Evolutionary conservation across 768 basidiomycete species (phyloP).

Genomic region (Boletus tomentosulus): DNA sequence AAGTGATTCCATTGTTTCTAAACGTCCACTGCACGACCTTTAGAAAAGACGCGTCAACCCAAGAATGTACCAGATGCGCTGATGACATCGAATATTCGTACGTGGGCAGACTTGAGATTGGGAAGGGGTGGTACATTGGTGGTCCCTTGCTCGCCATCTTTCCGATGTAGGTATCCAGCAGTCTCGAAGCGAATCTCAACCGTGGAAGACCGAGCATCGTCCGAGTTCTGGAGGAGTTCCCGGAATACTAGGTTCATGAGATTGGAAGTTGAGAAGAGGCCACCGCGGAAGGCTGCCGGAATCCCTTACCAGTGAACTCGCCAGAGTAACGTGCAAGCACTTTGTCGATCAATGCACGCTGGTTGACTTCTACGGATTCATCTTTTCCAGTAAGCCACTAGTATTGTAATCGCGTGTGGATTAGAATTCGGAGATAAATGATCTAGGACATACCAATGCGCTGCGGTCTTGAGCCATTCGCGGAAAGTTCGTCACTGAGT

Average conservation of each 20-base stretch:
- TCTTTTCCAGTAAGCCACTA: slow-evolving; percentile 63
- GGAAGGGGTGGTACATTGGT: slow-evolving; percentile 37
- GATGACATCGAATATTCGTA: slow-evolving; percentile 26
- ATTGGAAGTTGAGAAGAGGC: neutral
- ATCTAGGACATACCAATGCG: slow-evolving; percentile 21
- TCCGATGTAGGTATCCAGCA: slow-evolving; percentile 38
- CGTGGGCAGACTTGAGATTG: slow-evolving; percentile 60
- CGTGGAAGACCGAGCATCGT: slow-evolving; percentile 75
- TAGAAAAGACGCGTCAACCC: neutral
- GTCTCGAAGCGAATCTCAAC: slow-evolving; percentile 84
- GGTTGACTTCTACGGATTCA: slow-evolving; percentile 88
- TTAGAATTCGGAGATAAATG: neutral
- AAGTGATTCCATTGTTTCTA: slow-evolving; percentile 81
- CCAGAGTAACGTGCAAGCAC: slow-evolving; percentile 94
- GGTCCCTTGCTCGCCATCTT: slow-evolving; percentile 6
- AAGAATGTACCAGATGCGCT: neutral
- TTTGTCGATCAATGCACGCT: slow-evolving; percentile 95
- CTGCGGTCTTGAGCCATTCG: slow-evolving; percentile 29
- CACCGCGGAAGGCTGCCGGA: neutral
- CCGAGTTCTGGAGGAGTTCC: slow-evolving; percentile 93
- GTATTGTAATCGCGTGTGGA: neutral
- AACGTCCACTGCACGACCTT: slow-evolving; percentile 83
- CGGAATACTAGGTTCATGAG: slow-evolving; percentile 46
- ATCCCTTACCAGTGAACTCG: slow-evolving; percentile 69
- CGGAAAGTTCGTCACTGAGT: neutral